A percentile compares a stretch with the other conserved stretches of the same genome.
phyloP scores from a whole-genome alignment of 106 monocot species.

The Alisma plantagoaquatica region DNA sequence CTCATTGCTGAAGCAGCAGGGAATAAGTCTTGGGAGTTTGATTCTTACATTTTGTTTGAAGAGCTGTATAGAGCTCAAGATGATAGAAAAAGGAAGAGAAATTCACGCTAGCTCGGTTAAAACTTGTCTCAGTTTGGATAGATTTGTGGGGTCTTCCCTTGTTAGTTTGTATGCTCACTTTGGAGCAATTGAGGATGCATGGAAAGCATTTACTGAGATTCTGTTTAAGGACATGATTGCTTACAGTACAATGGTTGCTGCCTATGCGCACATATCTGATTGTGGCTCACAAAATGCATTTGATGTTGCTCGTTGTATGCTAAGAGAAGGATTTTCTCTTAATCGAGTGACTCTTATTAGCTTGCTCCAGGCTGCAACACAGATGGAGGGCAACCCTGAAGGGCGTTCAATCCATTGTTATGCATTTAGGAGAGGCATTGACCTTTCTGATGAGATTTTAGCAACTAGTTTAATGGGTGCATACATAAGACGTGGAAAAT shows the following conservation, averaged over 20 bases:
- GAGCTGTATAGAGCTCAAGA: slow-evolving; percentile 29
- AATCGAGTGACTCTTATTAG: slow-evolving; percentile 59
- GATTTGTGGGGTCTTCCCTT: slow-evolving; percentile 50
- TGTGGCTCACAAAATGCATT: slow-evolving; percentile 23
- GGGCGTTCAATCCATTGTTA: slow-evolving; percentile 50
- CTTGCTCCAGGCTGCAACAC: slow-evolving; percentile 44
- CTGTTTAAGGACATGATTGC: slow-evolving; percentile 51
- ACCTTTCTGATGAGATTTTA: slow-evolving; percentile 39
- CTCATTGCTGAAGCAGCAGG: slow-evolving; percentile 17
- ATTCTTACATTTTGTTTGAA: slow-evolving; percentile 47
- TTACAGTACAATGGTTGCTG: slow-evolving; percentile 55
- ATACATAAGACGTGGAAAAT: slow-evolving; percentile 38
- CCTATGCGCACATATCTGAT: slow-evolving; percentile 32
- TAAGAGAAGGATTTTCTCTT: slow-evolving; percentile 28
- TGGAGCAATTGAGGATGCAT: slow-evolving; percentile 22
- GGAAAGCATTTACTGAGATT: slow-evolving; percentile 43
- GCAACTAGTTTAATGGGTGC: slow-evolving; percentile 43
- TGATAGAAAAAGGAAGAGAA: slow-evolving; percentile 19
- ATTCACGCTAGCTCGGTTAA: slow-evolving; percentile 43
- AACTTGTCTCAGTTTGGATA: slow-evolving; percentile 25
- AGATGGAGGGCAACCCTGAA: slow-evolving; percentile 24
- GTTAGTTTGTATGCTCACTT: slow-evolving; percentile 37
- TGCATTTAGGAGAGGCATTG: slow-evolving; percentile 42
- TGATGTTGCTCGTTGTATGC: slow-evolving; percentile 33
- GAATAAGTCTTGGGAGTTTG: slow-evolving; percentile 33